These are phyloP conservation scores for Chrysanthemum makinoi DNA, from an alignment of 129 eudicot genomes.

Conservation along the genomic window DNA sequence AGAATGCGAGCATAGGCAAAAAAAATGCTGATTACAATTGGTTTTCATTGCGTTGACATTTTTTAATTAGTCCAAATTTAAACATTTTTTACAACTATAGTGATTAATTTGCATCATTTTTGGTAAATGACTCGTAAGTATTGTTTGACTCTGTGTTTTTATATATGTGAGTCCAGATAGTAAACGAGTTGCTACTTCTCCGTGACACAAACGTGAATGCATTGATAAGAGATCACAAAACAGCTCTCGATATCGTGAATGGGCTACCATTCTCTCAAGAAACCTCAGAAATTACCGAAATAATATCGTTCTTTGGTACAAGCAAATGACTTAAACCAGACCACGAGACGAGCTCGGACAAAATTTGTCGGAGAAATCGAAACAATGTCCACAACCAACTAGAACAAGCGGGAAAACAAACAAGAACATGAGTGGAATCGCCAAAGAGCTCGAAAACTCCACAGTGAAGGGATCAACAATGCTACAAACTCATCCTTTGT, in stretches of 20 bases:
- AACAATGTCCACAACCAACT: constrained; percentile 62
- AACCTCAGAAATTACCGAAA: constrained; percentile 49
- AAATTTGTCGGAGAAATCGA: constrained; percentile 61
- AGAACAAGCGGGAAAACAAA: constrained; percentile 70
- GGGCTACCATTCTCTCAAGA: constrained; percentile 70
- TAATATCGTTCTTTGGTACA: constrained; percentile 37
- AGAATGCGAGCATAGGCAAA: neutral
- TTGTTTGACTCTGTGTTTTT: neutral
- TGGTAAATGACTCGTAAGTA: neutral
- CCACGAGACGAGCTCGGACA: constrained; percentile 68
- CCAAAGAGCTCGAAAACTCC: constrained; percentile 73
- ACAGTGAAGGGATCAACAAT: constrained; percentile 73
- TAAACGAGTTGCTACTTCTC: constrained; percentile 49
- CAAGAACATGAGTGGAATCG: constrained; percentile 63
- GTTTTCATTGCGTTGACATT: neutral
- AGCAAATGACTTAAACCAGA: constrained; percentile 75
- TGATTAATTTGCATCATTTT: neutral
- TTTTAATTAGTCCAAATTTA: neutral
- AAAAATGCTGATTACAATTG: neutral
- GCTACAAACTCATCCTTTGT: constrained; percentile 79
- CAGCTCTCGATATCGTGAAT: constrained; percentile 66
- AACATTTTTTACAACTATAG: neutral
- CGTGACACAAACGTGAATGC: constrained; percentile 75
- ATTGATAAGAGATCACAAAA: constrained; percentile 66
- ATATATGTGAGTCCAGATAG: constrained; percentile 44